These are phyloP conservation scores for Arthrinium puccinioides DNA, from an alignment of 2,329 filamentous ascomycete genomes.

Conservation along the genomic window DNA sequence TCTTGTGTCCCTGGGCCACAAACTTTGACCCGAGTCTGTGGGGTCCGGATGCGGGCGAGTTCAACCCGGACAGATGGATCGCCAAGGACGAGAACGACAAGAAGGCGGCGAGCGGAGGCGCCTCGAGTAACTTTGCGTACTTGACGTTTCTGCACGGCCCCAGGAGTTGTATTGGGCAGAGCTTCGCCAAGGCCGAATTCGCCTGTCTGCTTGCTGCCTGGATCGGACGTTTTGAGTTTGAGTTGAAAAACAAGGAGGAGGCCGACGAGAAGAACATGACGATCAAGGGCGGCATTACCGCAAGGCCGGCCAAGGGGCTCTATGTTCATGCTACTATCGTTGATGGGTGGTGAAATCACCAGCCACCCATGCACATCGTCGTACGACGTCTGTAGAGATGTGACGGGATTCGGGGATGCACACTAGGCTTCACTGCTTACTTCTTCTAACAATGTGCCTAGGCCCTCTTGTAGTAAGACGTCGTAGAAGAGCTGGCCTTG, in stretches of 20 bases:
- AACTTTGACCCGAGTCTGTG: slow-evolving; percentile 66
- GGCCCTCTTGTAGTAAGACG: no score
- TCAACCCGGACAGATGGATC: slow-evolving; percentile 76
- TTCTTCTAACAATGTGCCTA: no score
- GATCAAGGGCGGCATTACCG: slow-evolving; percentile 65
- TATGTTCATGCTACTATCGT: slow-evolving; percentile 59
- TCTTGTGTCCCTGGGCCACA: slow-evolving; percentile 58
- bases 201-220: slow-evolving; percentile 72
- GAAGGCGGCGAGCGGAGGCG: slow-evolving; percentile 57
- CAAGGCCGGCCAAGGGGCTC: slow-evolving; percentile 65
- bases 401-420: no score
- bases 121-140: slow-evolving; percentile 68
- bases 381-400: no score
- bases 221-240: slow-evolving; percentile 67
- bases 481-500: no score
- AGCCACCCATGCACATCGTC: no score
- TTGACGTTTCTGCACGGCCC: slow-evolving; percentile 84
- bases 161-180: slow-evolving; percentile 74
- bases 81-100: slow-evolving; percentile 25
- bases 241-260: slow-evolving; percentile 48
- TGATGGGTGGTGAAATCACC: slow-evolving; percentile 64
- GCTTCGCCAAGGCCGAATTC: slow-evolving; percentile 78
- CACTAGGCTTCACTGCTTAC: no score
- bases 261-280: slow-evolving; percentile 59
- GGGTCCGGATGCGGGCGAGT: slow-evolving; percentile 67